Percentiles rank a stretch among this genome's conserved stretches.
Conservation (phyloP, 257 asterid genomes). For the Solanum pimpinellifolium region DNA sequence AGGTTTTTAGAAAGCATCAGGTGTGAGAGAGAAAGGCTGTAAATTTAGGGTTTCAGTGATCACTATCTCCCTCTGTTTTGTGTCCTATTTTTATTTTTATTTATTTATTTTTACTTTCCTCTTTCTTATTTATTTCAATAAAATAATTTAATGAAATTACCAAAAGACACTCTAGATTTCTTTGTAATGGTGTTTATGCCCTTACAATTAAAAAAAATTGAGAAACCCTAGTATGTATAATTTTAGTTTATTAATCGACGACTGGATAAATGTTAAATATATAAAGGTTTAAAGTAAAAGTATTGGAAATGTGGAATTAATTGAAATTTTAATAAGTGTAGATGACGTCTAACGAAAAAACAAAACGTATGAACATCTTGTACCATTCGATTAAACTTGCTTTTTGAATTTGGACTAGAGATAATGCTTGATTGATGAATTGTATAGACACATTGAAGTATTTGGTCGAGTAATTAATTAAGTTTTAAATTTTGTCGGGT, state of each 20-base stretch:
- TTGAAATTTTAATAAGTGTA: neutral
- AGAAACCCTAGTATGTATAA: neutral
- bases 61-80: neutral
- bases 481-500: neutral
- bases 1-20: neutral
- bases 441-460: neutral
- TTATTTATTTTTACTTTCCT: neutral
- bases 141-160: neutral
- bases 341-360: neutral
- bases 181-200: neutral
- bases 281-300: neutral
- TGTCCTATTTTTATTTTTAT: neutral
- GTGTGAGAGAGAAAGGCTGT: neutral
- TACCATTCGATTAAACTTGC: neutral
- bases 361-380: neutral
- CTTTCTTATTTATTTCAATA: neutral
- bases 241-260: neutral
- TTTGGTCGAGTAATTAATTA: neutral
- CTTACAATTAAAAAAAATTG: neutral
- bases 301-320: neutral
- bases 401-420: neutral
- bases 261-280: neutral
- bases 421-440: neutral
- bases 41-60: constrained; percentile 2
- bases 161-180: neutral